Percentiles rank a stretch among this genome's conserved stretches.
phyloP scores from a whole-genome alignment of 2,329 filamentous ascomycete species.

The Dactylellina drechsleri region DNA sequence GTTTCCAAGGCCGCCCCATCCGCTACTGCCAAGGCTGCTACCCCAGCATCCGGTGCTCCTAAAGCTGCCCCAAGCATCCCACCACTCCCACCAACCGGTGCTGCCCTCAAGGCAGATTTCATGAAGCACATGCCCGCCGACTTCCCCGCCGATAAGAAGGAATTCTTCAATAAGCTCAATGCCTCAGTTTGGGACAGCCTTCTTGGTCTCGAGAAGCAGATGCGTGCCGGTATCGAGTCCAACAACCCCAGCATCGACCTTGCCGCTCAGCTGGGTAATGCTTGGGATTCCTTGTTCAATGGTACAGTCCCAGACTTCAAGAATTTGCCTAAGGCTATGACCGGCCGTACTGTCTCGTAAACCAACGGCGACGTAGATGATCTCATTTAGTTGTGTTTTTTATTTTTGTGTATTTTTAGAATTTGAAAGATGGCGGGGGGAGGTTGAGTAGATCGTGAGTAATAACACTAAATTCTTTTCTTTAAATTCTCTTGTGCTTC shows the following conservation, averaged over 20 bases:
- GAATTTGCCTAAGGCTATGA: conserved; percentile 2
- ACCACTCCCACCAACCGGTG: background rate
- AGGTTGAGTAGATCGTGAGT: too few relatives aligned
- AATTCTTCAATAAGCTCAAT: background rate
- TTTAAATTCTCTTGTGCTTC: too few relatives aligned
- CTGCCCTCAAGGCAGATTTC: background rate
- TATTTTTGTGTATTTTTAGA: too few relatives aligned
- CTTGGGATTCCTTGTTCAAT: conserved; percentile 3
- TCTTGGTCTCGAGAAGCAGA: conserved; percentile 10
- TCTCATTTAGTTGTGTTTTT: too few relatives aligned
- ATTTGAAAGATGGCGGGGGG: too few relatives aligned
- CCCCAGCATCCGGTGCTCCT: background rate
- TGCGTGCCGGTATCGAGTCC: background rate
- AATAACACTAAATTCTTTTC: too few relatives aligned
- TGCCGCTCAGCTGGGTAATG: conserved; percentile 5
- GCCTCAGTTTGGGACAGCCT: conserved; percentile 12
- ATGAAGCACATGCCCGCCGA: background rate
- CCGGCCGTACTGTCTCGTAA: background rate
- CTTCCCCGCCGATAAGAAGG: background rate
- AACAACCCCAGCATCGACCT: background rate
- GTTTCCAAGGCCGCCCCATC: background rate
- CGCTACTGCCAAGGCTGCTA: background rate
- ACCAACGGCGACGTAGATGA: too few relatives aligned
- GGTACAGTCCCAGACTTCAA: conserved; percentile 12
- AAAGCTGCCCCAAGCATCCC: background rate